These are phyloP conservation scores for Lepiota subincarnata DNA, from an alignment of 768 basidiomycete genomes.

Conservation along the genomic window DNA sequence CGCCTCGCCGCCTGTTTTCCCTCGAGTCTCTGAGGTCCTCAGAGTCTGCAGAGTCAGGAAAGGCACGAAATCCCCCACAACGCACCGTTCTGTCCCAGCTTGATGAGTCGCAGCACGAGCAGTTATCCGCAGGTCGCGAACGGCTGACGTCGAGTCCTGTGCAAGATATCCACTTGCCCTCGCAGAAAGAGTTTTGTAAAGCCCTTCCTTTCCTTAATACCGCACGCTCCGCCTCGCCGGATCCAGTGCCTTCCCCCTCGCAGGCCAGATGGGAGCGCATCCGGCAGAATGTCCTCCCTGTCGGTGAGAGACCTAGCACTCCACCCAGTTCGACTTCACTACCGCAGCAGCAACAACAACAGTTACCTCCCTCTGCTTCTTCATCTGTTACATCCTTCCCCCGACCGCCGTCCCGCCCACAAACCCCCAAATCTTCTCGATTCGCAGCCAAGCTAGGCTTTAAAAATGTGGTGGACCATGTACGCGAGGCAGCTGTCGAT, in stretches of 20 bases:
- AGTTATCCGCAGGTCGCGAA: conserved; percentile 7
- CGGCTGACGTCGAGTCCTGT: conserved; percentile 13
- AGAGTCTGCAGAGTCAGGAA: too few species aligned
- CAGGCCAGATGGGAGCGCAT: conserved; percentile 48
- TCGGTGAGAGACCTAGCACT: conserved; percentile 21
- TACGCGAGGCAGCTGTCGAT: conserved; percentile 45
- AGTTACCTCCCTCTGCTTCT: conserved; percentile 24
- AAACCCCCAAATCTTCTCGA: conserved; percentile 18
- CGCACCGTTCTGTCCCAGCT: too few species aligned
- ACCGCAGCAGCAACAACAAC: not conserved
- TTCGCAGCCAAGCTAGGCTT: conserved; percentile 44
- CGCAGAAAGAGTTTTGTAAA: not conserved
- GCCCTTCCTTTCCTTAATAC: not conserved
- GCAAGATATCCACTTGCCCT: not conserved
- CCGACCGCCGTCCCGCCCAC: conserved; percentile 22
- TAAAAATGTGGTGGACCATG: conserved; percentile 64
- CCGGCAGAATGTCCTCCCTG: conserved; percentile 49
- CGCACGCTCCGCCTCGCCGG: not conserved
- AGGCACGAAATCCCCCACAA: too few species aligned
- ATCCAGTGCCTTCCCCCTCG: conserved; percentile 28
- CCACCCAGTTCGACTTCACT: conserved; percentile 15
- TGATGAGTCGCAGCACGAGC: too few species aligned
- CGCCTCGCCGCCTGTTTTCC: too few species aligned
- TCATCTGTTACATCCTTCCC: conserved; percentile 14
- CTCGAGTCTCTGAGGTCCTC: too few species aligned